Base-by-base conservation (phyloP, 139 green algal genomes). In the Dunaliella primolecta region DNA sequence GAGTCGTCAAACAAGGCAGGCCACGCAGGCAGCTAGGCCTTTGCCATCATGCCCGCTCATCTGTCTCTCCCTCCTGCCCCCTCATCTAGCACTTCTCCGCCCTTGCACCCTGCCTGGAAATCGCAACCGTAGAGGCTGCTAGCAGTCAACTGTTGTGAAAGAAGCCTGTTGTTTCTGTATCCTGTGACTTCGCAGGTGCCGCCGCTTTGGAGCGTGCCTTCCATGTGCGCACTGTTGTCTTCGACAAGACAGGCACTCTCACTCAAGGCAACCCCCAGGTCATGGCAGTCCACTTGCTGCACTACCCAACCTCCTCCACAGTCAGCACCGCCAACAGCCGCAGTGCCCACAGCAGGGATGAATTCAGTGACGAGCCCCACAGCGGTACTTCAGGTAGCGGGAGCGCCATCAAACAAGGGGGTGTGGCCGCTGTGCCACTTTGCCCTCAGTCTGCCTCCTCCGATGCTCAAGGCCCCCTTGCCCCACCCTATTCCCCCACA, bases 221-320 rank as follows among this genome's bases (percentile, higher is more conserved):
- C 38, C 85, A 94, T 20, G 88, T 98, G 34, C 86, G 95, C 87
- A 94, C 91, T 0, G 91, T 98, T 21, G 85, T 98, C 23, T 97
- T 98, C 90, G 96, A 98, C 92, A 98, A 98, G 90, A 98, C 96
- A 0, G 96, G 96, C 80, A 98, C 94, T 0, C 89, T 98, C 2
- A 98, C 96, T 0, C 36, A 36, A 0, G 96, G 96, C 35, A 89
- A 78, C 11, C 95, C 95, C 0, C 82, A 84, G 1, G 90, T 98
- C n/a, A 36, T 36, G 75, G 29, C 71, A 31, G 71, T 32, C 11
- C 71, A 77, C 71, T 21, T 32, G 20, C 7, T 64, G 15, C 46
- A 7, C 46, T 64, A 64, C 46, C 46, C 46, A 25, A 15, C 7
- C 46, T 25, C 46, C 7, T 15, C 7, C 46, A 64, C 7, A 7